Conservation (phyloP, 352 stramenopile species). For the Plasmopara halstedii region DNA sequence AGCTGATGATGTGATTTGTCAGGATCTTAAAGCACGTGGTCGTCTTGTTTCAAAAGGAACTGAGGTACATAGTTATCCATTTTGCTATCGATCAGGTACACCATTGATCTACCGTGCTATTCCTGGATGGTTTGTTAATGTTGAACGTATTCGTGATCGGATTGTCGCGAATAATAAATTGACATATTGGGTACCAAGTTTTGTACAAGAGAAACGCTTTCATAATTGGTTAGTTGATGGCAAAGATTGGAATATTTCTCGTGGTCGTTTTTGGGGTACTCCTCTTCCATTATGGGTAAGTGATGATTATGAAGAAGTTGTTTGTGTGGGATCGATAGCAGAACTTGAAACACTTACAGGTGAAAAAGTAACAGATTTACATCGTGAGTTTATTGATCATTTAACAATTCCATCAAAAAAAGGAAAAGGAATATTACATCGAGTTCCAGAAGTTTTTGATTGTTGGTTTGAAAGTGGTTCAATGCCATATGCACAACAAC, state of each 20-base stretch:
- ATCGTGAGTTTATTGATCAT: slow-evolving; percentile 98
- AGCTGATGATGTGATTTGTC: slow-evolving; percentile 96
- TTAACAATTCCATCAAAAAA: slow-evolving; percentile 96
- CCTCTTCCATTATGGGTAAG: slow-evolving; percentile 98
- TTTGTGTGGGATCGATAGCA: slow-evolving; percentile 95
- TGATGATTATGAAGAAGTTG: slow-evolving; percentile 96
- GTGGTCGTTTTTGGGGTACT: slow-evolving; percentile 99
- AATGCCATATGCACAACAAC: slow-evolving; percentile 99
- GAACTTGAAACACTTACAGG: slow-evolving; percentile 95
- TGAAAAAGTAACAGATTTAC: slow-evolving; percentile 90
- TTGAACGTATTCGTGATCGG: slow-evolving; percentile 96
- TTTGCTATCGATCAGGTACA: slow-evolving; percentile 99
- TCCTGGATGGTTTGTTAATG: slow-evolving; percentile 98
- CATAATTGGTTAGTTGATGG: slow-evolving; percentile 99
- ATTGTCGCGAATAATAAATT: slow-evolving; percentile 87
- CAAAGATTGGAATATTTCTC: slow-evolving; percentile 98
- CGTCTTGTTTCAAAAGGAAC: slow-evolving; percentile 96
- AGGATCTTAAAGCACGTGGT: slow-evolving; percentile 90
- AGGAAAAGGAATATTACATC: slow-evolving; percentile 78
- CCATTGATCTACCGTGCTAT: slow-evolving; percentile 99
- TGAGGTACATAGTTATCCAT: slow-evolving; percentile 98
- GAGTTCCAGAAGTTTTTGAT: slow-evolving; percentile 94
- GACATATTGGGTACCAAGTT: slow-evolving; percentile 79
- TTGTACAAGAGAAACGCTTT: slow-evolving; percentile 99
- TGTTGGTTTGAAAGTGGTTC: slow-evolving; percentile 99